Evolutionary conservation across 805 yeast species (phyloP), one percentile per base, ranked within the genome.

Genomic region (Yamadazyma phyllophila): DNA sequence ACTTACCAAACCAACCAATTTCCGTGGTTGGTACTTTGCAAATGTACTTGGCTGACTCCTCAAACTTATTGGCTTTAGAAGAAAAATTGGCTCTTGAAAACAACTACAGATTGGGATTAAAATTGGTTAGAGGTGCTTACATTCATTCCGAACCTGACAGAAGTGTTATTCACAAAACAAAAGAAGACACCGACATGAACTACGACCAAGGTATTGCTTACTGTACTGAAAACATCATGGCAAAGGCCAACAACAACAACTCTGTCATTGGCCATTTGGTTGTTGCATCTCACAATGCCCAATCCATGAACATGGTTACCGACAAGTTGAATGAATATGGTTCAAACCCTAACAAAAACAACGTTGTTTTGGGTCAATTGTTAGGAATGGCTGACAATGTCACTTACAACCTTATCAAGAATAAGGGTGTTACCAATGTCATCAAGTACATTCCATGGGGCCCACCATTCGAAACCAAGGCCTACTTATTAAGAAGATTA

Each of bases 401-500:
- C 49, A 88, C 97, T 20, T 76, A 77, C 62, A 88, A 86, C 54
- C 75, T 91, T 58, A 80, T 88, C 46, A 67, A 74, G 34, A 73
- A 81, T 39, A 80, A 85, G 53, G 74, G 79, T 37, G 86, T 80
- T 37, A 80, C 76, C 50, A 88, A 88, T 59, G 83, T 91, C 44
- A 83, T 92, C 68, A 92, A 92, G 69, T 91, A 92, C 62, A 97
- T 91, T 51, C 96, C 97, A 13, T 91, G 97, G 97, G 97, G 97
- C 8, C 97, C 97, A 29, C 95, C 96, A 45, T 68, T 81, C 55
- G 97, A 92, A 69, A 90, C 97, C 47, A 89, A 88, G 70, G 96
- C 88, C 56, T 91, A 91, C 62, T 69, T 91, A 50, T 72, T 83
- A 51, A 83, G 98, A 73, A 81, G 98, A 69, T 73, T 91, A 51